Conservation (phyloP, 2,329 filamentous ascomycete species). For the Seiridium unicorne region DNA sequence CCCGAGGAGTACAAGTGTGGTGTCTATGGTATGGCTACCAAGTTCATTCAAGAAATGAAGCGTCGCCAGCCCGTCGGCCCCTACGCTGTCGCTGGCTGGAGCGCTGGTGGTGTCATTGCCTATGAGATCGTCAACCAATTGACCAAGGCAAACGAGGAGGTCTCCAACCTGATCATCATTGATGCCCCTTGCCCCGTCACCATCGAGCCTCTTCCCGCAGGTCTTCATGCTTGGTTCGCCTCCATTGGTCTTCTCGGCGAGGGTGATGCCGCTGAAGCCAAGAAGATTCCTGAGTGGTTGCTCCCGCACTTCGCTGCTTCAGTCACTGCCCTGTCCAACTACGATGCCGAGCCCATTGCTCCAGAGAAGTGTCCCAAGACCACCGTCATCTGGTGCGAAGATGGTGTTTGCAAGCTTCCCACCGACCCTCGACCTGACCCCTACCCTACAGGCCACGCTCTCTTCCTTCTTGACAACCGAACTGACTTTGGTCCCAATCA, state of each 20-base stretch:
- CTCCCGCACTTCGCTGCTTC: constrained; percentile 71
- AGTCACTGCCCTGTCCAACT: constrained; percentile 66
- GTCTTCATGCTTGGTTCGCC: constrained; percentile 70
- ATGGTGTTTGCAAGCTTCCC: constrained; percentile 68
- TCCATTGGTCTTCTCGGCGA: constrained; percentile 69
- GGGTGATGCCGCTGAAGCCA: constrained; percentile 44
- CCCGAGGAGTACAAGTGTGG: constrained; percentile 65
- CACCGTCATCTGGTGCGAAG: constrained; percentile 68
- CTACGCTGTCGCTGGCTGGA: constrained; percentile 71
- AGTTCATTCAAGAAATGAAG: constrained; percentile 69
- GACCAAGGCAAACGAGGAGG: constrained; percentile 52
- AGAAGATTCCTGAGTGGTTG: constrained; percentile 69
- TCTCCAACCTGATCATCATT: constrained; percentile 62
- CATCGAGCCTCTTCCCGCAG: constrained; percentile 66
- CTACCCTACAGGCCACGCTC: constrained; percentile 58
- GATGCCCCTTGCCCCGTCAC: constrained; percentile 66
- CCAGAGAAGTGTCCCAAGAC: constrained; percentile 58
- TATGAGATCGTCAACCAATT: constrained; percentile 65
- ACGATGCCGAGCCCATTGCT: constrained; percentile 63
- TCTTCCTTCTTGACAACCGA: constrained; percentile 72
- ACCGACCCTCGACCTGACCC: constrained; percentile 64
- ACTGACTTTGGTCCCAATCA: constrained; percentile 69
- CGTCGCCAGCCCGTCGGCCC: constrained; percentile 67
- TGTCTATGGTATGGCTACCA: constrained; percentile 61
- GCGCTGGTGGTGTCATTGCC: constrained; percentile 72